Percentiles rank a stretch among this genome's conserved stretches.
Evolutionary conservation across 768 basidiomycete species (phyloP).

Genomic region (Xanthoconium purpureum): DNA sequence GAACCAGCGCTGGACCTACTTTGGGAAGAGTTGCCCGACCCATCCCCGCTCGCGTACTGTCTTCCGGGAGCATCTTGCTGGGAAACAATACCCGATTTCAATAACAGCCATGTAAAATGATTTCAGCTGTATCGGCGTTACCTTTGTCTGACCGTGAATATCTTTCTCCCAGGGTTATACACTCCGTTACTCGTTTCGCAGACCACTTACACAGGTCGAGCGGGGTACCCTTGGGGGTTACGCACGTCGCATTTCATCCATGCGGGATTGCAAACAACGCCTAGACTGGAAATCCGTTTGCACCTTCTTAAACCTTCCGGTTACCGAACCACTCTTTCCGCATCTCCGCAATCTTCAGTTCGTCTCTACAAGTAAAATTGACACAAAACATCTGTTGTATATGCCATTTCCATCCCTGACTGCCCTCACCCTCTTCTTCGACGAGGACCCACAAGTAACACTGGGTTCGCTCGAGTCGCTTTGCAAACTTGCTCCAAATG

Average conservation of each 20-base stretch:
- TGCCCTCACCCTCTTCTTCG: not conserved
- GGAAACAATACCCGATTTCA: not conserved
- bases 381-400: not conserved
- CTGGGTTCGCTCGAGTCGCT: not conserved
- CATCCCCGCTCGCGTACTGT: not conserved
- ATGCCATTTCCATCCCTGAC: not conserved
- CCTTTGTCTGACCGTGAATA: not conserved
- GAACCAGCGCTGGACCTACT: not conserved
- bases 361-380: too few relatives aligned
- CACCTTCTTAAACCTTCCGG: not conserved
- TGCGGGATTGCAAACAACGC: not conserved
- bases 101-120: too few relatives aligned
- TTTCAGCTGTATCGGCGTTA: too few relatives aligned
- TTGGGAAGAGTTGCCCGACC: not conserved
- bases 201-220: not conserved
- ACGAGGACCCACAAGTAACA: not conserved
- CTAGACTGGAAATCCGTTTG: not conserved
- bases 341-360: not conserved
- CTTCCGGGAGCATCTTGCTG: not conserved
- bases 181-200: not conserved
- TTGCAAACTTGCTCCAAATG: not conserved
- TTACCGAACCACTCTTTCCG: not conserved
- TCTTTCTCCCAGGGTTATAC: not conserved
- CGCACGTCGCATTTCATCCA: not conserved
- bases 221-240: not conserved